phyloP scores from a whole-genome alignment of 1,284 basidiomycete species.

The Leccinum pachyderme region DNA sequence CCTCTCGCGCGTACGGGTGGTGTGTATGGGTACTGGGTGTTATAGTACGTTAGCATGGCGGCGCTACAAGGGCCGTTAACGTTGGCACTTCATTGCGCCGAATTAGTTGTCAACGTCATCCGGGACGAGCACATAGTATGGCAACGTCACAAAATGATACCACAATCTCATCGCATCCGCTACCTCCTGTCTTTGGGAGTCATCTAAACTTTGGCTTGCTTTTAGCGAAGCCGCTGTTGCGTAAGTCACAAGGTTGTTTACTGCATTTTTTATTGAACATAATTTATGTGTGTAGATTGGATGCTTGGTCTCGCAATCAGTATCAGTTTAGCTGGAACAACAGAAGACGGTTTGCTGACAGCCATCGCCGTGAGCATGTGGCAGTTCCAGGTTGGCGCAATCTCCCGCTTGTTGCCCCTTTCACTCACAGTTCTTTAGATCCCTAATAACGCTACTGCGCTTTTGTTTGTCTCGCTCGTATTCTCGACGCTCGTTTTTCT shows the following conservation, averaged over 20 bases:
- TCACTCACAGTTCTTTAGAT: conserved; percentile 17
- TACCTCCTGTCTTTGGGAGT: conserved; percentile 21
- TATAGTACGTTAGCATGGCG: conserved; percentile 27
- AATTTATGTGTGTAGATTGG: conserved; percentile 23
- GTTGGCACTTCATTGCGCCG: conserved; percentile 30
- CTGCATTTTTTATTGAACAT: too few relatives aligned
- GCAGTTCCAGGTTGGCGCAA: conserved; percentile 25
- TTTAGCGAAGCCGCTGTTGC: conserved; percentile 25
- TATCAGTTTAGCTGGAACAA: conserved; percentile 17
- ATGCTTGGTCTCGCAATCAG: conserved; percentile 34
- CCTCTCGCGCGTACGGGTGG: conserved; percentile 15
- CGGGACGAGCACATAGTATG: conserved; percentile 26
- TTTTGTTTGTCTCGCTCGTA: conserved; percentile 20
- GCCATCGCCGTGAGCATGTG: conserved; percentile 27
- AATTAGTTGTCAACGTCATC: conserved; percentile 30
- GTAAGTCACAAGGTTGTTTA: conserved; percentile 15
- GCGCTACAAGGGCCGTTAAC: conserved; percentile 32
- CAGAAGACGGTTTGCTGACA: conserved; percentile 11
- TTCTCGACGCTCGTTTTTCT: conserved; percentile 17
- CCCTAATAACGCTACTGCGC: conserved; percentile 24
- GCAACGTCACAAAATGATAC: conserved; percentile 16
- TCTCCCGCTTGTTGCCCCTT: not conserved
- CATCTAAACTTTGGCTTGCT: conserved; percentile 16
- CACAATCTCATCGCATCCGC: conserved; percentile 18
- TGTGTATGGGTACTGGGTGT: conserved; percentile 24